A percentile compares a stretch with the other conserved stretches of the same genome.
phyloP scores from a whole-genome alignment of 805 yeast species.

The Sugiyamaella americana region DNA sequence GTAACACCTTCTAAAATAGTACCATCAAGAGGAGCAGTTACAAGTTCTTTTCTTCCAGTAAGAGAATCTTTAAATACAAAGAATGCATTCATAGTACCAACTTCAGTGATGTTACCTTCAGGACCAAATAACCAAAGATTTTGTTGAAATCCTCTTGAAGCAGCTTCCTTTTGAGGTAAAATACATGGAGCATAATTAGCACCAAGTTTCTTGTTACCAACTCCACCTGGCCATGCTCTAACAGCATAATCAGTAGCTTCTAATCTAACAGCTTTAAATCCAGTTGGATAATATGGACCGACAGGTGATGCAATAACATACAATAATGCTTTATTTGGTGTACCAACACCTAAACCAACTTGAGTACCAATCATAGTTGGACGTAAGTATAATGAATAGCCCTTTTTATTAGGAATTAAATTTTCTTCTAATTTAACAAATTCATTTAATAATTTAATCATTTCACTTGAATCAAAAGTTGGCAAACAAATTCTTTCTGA shows the following conservation, averaged over 20 bases:
- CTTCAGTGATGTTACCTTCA: slow-evolving; percentile 84
- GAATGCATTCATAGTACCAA: slow-evolving; percentile 96
- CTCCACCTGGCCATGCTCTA: slow-evolving; percentile 99
- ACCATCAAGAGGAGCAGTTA: slow-evolving; percentile 95
- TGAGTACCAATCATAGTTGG: slow-evolving; percentile 95
- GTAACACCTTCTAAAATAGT: slow-evolving; percentile 96
- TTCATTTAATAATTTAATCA: slow-evolving; percentile 68
- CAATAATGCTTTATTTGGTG: slow-evolving; percentile 75
- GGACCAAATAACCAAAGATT: slow-evolving; percentile 95
- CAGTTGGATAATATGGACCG: slow-evolving; percentile 92
- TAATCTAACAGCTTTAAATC: slow-evolving; percentile 89
- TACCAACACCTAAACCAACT: slow-evolving; percentile 77
- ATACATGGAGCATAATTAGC: slow-evolving; percentile 97
- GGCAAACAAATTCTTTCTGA: slow-evolving; percentile 89
- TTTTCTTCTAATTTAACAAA: slow-evolving; percentile 66
- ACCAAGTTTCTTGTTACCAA: slow-evolving; percentile 92
- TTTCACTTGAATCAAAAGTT: slow-evolving; percentile 70
- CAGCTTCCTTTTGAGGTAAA: slow-evolving; percentile 85
- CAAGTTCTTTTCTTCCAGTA: slow-evolving; percentile 83
- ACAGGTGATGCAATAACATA: slow-evolving; percentile 92
- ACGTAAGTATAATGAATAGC: slow-evolving; percentile 87
- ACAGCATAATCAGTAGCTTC: slow-evolving; percentile 96
- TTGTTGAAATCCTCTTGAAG: slow-evolving; percentile 87
- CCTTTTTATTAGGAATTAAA: slow-evolving; percentile 78
- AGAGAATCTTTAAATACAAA: slow-evolving; percentile 70